Evolutionary conservation across 1,139 yeast species (phyloP).

Genomic region (Blastobotrys buckinghamii): DNA sequence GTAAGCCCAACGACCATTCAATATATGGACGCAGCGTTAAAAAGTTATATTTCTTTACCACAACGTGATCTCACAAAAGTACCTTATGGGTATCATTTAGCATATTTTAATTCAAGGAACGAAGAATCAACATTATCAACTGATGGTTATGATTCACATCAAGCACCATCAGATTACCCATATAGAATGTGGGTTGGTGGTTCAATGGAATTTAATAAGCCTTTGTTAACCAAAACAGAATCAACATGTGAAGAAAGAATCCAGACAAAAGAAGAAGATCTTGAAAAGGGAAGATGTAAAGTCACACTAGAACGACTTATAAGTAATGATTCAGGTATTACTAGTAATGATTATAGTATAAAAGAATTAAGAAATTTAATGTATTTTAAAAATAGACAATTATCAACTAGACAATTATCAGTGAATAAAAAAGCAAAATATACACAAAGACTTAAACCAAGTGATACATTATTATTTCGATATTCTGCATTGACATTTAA

Average conservation of each 20-base stretch:
- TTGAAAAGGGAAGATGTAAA: slow-evolving; percentile 12
- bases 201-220: slow-evolving; percentile 38
- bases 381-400: slow-evolving; percentile 22
- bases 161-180: slow-evolving; percentile 56
- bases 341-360: slow-evolving; percentile 19
- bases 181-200: slow-evolving; percentile 87
- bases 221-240: slow-evolving; percentile 35
- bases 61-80: slow-evolving; percentile 16
- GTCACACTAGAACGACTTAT: slow-evolving; percentile 1
- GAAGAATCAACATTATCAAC: slow-evolving; percentile 45
- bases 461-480: slow-evolving; percentile 41
- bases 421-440: slow-evolving; percentile 1
- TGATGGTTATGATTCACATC: slow-evolving; percentile 83
- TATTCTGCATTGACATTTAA: slow-evolving; percentile 75
- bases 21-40: slow-evolving; percentile 24
- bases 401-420: slow-evolving; percentile 7
- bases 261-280: slow-evolving; percentile 12
- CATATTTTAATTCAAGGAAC: slow-evolving; percentile 55
- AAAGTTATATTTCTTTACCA: slow-evolving; percentile 19
- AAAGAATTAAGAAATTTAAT: slow-evolving; percentile 30
- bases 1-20: slow-evolving; percentile 21
- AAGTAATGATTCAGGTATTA: slow-evolving; percentile 6
- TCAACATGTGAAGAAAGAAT: slow-evolving; percentile 27
- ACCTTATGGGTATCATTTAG: slow-evolving; percentile 58
- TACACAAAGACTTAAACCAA: slow-evolving; percentile 22